Percentiles rank a stretch among this genome's conserved stretches.
These are phyloP conservation scores for Claviceps purpurea DNA, from an alignment of 2,329 filamentous ascomycete genomes.

Conservation along the genomic window DNA sequence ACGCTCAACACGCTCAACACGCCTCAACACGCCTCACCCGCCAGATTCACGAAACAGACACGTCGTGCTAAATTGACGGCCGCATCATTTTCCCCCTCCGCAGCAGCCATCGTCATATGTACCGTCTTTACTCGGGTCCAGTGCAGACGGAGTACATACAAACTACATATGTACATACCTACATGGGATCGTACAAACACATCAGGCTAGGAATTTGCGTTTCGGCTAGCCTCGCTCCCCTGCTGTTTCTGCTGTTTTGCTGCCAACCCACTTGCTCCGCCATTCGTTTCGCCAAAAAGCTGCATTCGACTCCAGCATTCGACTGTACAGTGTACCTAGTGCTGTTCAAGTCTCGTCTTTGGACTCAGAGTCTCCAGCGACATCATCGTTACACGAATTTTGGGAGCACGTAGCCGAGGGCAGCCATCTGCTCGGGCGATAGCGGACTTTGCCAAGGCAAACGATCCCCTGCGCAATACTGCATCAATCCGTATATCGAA, in stretches of 20 bases:
- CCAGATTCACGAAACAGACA: slow-evolving; percentile 30
- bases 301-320: background rate
- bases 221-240: too few species aligned
- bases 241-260: too few species aligned
- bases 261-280: slow-evolving; percentile 5
- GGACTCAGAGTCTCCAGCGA: background rate
- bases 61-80: slow-evolving; percentile 23
- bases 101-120: background rate
- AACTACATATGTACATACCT: background rate
- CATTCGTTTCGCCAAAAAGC: slow-evolving; percentile 6
- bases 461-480: background rate
- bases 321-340: background rate
- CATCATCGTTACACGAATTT: too few species aligned
- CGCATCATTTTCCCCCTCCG: slow-evolving; percentile 11
- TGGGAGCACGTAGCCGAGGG: too few species aligned
- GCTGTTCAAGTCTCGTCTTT: background rate
- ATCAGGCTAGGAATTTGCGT: too few species aligned
- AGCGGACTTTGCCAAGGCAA: background rate
- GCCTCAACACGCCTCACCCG: slow-evolving; percentile 19
- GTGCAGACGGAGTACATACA: background rate
- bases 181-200: too few species aligned
- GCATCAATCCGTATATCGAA: background rate
- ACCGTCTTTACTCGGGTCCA: background rate
- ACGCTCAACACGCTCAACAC: slow-evolving; percentile 17
- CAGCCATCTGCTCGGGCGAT: background rate